Evolutionary conservation across 805 yeast genomes (phyloP).

Genomic region (Starmerella cellae): DNA sequence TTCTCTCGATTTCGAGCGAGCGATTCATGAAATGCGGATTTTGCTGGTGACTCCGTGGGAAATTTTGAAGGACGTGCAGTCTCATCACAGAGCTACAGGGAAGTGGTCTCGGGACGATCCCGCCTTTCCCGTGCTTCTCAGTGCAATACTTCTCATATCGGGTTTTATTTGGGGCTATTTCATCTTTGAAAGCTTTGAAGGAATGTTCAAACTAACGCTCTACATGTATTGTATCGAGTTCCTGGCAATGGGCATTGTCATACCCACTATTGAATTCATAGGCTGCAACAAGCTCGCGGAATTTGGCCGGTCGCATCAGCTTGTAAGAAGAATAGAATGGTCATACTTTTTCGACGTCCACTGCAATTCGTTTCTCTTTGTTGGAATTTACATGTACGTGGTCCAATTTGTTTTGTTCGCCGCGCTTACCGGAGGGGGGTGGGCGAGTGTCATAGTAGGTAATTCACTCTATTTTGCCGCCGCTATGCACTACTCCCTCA

Average conservation of each 20-base stretch:
- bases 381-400: slow-evolving; percentile 65
- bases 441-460: slow-evolving; percentile 60
- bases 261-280: slow-evolving; percentile 55
- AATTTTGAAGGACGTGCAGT: slow-evolving; percentile 69
- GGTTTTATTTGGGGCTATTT: slow-evolving; percentile 90
- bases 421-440: slow-evolving; percentile 42
- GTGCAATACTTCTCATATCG: slow-evolving; percentile 51
- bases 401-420: slow-evolving; percentile 68
- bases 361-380: slow-evolving; percentile 67
- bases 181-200: slow-evolving; percentile 49
- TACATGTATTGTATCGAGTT: slow-evolving; percentile 83
- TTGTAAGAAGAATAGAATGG: too few species aligned
- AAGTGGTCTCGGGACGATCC: slow-evolving; percentile 90
- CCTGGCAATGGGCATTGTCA: slow-evolving; percentile 49
- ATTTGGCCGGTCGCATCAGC: too few species aligned
- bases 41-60: slow-evolving; percentile 62
- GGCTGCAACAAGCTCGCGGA: slow-evolving; percentile 1
- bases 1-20: slow-evolving; percentile 81
- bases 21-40: slow-evolving; percentile 78
- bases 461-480: slow-evolving; percentile 67
- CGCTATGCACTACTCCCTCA: slow-evolving; percentile 57
- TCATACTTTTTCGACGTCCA: slow-evolving; percentile 90
- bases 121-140: slow-evolving; percentile 60
- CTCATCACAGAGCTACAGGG: slow-evolving; percentile 65
- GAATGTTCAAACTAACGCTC: slow-evolving; percentile 51